Conservation (phyloP, 129 eudicot species). For the Cynara cardunculus region DNA sequence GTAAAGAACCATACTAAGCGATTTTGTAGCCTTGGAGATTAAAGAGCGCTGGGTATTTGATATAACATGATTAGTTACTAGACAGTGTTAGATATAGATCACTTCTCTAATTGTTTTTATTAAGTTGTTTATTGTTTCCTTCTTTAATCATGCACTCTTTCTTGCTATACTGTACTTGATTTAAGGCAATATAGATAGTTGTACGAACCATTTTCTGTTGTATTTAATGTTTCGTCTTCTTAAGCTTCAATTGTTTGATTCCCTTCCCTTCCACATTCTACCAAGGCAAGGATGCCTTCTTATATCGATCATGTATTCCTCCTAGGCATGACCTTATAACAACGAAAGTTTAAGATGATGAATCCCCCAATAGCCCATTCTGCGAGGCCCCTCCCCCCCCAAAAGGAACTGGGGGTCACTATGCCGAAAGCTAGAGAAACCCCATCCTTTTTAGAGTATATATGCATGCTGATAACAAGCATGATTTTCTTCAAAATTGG, state of each 20-base stretch:
- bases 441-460: not conserved
- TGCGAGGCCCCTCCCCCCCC: not conserved
- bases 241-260: not conserved
- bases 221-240: not conserved
- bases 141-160: not conserved
- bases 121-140: not conserved
- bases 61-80: not conserved
- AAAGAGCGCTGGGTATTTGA: not conserved
- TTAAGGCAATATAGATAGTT: not conserved
- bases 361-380: not conserved
- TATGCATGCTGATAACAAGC: not conserved
- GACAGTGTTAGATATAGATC: not conserved
- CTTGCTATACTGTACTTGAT: not conserved
- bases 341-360: not conserved
- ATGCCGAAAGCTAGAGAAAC: not conserved
- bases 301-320: not conserved
- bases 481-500: not conserved
- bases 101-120: not conserved
- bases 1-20: not conserved
- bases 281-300: not conserved
- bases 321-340: not conserved
- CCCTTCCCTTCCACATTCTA: not conserved
- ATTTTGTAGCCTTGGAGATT: not conserved
- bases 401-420: not conserved
- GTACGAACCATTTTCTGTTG: not conserved